Conservation (phyloP, 2,329 filamentous ascomycete genomes). For the Calonectria crousiana region DNA sequence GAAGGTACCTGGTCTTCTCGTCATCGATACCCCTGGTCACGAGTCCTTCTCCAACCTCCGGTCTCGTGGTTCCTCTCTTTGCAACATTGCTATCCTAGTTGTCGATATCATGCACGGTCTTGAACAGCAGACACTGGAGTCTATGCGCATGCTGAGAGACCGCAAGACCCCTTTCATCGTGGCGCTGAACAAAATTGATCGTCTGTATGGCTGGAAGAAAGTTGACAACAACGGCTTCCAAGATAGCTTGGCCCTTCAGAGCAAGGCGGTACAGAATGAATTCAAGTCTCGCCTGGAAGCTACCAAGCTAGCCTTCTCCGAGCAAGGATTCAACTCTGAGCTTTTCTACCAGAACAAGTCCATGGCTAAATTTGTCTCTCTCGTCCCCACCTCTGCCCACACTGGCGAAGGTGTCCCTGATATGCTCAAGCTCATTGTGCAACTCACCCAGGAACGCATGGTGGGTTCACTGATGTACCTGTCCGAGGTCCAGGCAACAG, state of each 20-base stretch:
- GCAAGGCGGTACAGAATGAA: slow-evolving; percentile 92
- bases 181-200: slow-evolving; percentile 99
- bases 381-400: slow-evolving; percentile 96
- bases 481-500: slow-evolving; percentile 96
- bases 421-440: slow-evolving; percentile 95
- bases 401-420: slow-evolving; percentile 99
- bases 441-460: slow-evolving; percentile 97
- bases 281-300: slow-evolving; percentile 91
- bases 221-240: slow-evolving; percentile 99
- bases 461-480: slow-evolving; percentile 98
- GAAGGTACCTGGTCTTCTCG: slow-evolving; percentile 95
- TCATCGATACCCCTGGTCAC: slow-evolving; percentile 99
- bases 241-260: slow-evolving; percentile 90
- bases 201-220: slow-evolving; percentile 98
- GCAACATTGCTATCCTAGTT: slow-evolving; percentile 98
- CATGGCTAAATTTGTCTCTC: slow-evolving; percentile 93
- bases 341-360: slow-evolving; percentile 98
- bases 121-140: slow-evolving; percentile 96
- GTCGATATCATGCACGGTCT: slow-evolving; percentile 99
- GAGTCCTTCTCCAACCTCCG: slow-evolving; percentile 99
- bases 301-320: slow-evolving; percentile 93
- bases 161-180: slow-evolving; percentile 98
- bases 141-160: slow-evolving; percentile 93
- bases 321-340: slow-evolving; percentile 98
- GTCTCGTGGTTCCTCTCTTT: slow-evolving; percentile 96